Conservation (phyloP, 1,139 yeast species). For the Suhomyces choctaworum region DNA sequence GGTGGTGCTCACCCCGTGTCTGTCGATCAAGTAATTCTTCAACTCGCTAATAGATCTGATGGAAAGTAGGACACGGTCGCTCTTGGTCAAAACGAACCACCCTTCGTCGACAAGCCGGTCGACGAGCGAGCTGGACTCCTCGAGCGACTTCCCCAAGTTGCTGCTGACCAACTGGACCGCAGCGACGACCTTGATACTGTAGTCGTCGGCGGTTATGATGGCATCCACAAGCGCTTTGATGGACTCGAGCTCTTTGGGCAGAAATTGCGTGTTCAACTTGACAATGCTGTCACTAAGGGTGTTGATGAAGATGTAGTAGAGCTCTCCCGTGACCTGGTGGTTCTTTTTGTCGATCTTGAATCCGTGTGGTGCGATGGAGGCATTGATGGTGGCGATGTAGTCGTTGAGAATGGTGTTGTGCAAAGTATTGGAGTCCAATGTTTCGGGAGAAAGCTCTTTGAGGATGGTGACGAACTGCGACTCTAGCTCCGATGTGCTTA, state of each 20-base stretch:
- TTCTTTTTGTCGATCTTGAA: conserved; percentile 44
- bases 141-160: conserved; percentile 24
- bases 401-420: conserved; percentile 21
- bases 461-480: conserved; percentile 16
- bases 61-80: conserved; percentile 38
- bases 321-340: conserved; percentile 37
- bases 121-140: conserved; percentile 40
- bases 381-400: conserved; percentile 41
- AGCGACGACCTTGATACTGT: conserved; percentile 29
- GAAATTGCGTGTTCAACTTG: conserved; percentile 41
- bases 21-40: conserved; percentile 42
- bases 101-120: conserved; percentile 49
- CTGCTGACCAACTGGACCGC: conserved; percentile 31
- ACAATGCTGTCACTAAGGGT: conserved; percentile 41
- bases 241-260: conserved; percentile 49
- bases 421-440: conserved; percentile 7
- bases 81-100: conserved; percentile 44
- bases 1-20: conserved; percentile 38
- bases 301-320: conserved; percentile 45
- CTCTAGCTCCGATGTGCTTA: conserved; percentile 17
- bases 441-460: conserved; percentile 8
- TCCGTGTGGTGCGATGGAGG: conserved; percentile 39
- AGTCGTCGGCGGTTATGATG: conserved; percentile 35
- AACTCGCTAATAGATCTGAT: conserved; percentile 50
- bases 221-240: conserved; percentile 50